These are phyloP conservation scores for Metschnikowia hibisci DNA, from an alignment of 805 yeast species.

Conservation along the genomic window DNA sequence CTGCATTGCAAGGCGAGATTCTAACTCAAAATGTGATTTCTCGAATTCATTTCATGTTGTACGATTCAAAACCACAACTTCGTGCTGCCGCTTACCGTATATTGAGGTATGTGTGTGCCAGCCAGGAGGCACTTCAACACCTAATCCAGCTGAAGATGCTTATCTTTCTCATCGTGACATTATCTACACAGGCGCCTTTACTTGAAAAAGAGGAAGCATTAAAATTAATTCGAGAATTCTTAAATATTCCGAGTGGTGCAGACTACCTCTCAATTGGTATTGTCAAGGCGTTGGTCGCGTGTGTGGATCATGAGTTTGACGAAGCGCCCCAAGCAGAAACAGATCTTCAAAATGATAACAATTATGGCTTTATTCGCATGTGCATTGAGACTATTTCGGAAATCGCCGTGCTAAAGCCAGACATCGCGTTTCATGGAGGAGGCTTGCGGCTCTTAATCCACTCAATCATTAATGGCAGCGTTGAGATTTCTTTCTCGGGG, in stretches of 20 bases:
- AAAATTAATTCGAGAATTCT: constrained; percentile 59
- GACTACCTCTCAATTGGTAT: constrained; percentile 57
- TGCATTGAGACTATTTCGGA: constrained; percentile 43
- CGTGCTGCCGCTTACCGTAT: constrained; percentile 75
- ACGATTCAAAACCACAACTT: constrained; percentile 55
- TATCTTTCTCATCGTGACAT: constrained; percentile 56
- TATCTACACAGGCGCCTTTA: constrained; percentile 53
- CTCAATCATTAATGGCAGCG: constrained; percentile 26
- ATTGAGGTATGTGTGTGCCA: constrained; percentile 59
- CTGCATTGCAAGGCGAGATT: constrained; percentile 61
- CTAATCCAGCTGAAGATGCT: constrained; percentile 57
- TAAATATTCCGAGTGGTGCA: constrained; percentile 51
- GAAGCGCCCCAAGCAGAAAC: constrained; percentile 5
- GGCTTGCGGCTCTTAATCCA: constrained; percentile 48
- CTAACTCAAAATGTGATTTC: constrained; percentile 54
- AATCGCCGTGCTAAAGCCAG: constrained; percentile 36
- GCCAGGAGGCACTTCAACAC: constrained; percentile 49
- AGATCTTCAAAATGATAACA: constrained; percentile 1
- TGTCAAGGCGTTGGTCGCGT: constrained; percentile 60
- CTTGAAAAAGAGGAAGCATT: constrained; percentile 76
- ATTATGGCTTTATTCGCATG: constrained; percentile 19
- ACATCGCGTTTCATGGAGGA: constrained; percentile 46
- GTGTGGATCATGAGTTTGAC: constrained; percentile 44
- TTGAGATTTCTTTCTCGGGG: constrained; percentile 20
- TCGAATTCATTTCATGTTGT: constrained; percentile 57